Percentiles rank a stretch among this genome's conserved stretches.
Evolutionary conservation across 495 filamentous ascomycete species (phyloP).

Genomic region (Cercophora newfieldiana): DNA sequence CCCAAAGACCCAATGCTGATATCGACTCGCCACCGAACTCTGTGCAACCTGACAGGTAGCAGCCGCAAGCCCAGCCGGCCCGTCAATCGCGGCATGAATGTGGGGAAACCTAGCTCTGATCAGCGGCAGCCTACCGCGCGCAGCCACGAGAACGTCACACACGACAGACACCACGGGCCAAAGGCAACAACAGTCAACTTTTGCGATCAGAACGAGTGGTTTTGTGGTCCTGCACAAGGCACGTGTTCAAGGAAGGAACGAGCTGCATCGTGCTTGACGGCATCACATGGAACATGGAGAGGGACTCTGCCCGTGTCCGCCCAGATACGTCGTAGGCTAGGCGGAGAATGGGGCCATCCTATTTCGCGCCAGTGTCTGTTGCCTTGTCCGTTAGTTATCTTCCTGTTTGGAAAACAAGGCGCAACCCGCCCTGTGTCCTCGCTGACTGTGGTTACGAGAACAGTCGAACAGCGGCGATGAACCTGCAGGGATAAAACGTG

Average conservation of each 20-base stretch:
- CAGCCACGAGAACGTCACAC: neutral
- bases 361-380: no score
- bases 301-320: no score
- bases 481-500: slow-evolving; percentile 36
- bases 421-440: neutral
- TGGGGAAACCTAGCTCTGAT: slow-evolving; percentile 14
- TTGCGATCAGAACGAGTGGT: neutral
- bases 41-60: slow-evolving; percentile 2
- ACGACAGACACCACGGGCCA: neutral
- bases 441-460: neutral
- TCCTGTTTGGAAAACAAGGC: no score
- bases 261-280: no score
- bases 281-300: no score
- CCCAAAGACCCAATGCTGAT: slow-evolving; percentile 8
- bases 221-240: neutral
- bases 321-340: no score
- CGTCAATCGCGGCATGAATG: neutral
- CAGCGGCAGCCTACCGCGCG: neutral
- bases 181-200: neutral
- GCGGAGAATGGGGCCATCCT: no score
- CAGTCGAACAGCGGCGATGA: slow-evolving; percentile 14
- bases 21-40: neutral
- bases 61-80: neutral
- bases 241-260: no score
- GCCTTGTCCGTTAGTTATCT: no score